Conservation (phyloP, 192 early-diverging fungal species). For the Tieghemiomyces parasiticus region DNA sequence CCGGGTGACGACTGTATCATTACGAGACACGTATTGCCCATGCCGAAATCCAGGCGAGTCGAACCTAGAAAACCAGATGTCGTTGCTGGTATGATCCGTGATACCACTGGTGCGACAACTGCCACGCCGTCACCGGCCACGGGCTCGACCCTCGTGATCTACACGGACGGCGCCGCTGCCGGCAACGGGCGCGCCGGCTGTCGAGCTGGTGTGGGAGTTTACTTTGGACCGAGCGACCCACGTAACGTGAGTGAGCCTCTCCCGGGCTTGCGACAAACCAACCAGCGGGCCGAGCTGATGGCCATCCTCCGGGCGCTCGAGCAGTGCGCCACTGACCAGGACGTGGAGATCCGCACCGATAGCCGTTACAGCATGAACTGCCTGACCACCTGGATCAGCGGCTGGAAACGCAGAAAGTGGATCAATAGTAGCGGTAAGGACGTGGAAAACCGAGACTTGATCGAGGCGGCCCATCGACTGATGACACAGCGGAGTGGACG, state of each 20-base stretch:
- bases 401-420: constrained; percentile 62
- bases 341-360: constrained; percentile 56
- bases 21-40: too few relatives aligned
- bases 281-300: constrained; percentile 10
- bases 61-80: too few relatives aligned
- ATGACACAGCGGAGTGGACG: background rate
- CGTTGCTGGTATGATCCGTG: too few relatives aligned
- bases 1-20: too few relatives aligned
- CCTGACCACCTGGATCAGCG: constrained; percentile 44
- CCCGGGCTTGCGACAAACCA: background rate
- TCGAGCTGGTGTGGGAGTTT: constrained; percentile 11
- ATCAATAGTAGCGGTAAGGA: constrained; percentile 26
- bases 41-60: too few relatives aligned
- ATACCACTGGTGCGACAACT: too few relatives aligned
- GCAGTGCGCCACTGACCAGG: background rate
- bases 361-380: constrained; percentile 62
- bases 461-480: constrained; percentile 28
- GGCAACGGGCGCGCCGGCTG: constrained; percentile 58
- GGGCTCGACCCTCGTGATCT: too few relatives aligned
- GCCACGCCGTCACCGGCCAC: too few relatives aligned
- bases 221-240: constrained; percentile 11
- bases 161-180: constrained; percentile 70
- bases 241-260: constrained; percentile 11
- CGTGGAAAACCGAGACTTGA: constrained; percentile 69
- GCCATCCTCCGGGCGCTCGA: constrained; percentile 10